Evolutionary conservation across 2,329 filamentous ascomycete genomes (phyloP).

Genomic region (Acarospora socialis): DNA sequence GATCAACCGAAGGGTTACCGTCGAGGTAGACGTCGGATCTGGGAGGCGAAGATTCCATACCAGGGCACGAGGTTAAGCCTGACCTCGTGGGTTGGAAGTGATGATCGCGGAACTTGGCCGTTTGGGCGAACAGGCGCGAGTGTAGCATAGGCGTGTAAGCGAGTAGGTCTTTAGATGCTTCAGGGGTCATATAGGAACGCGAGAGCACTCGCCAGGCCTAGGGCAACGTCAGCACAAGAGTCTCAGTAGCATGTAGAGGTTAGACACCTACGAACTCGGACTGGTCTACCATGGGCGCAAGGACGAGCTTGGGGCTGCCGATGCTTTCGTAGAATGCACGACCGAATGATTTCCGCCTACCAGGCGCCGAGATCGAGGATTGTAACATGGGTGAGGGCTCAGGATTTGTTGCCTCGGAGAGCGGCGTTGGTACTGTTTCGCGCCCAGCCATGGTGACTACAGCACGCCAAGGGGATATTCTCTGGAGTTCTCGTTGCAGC

Average conservation of each 20-base stretch:
- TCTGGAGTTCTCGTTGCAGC: no score
- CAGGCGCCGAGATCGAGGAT: no score
- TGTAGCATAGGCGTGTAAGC: conserved; percentile 96
- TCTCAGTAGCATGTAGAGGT: no score
- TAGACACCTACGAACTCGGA: conserved; percentile 74
- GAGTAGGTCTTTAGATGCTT: conserved; percentile 51
- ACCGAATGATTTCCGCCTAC: conserved; percentile 54
- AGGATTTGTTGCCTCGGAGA: no score
- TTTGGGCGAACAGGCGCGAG: conserved; percentile 72
- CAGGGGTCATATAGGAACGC: conserved; percentile 70
- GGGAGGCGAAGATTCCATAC: conserved; percentile 21
- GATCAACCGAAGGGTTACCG: conserved; percentile 70
- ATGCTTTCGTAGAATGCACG: conserved; percentile 90
- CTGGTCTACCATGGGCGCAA: conserved; percentile 97
- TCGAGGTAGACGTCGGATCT: conserved; percentile 50
- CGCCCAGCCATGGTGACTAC: no score
- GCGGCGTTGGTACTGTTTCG: no score
- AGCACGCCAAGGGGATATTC: no score
- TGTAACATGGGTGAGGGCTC: no score
- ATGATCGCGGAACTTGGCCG: conserved; percentile 57
- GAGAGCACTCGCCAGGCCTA: conserved; percentile 94
- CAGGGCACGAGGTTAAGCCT: conserved; percentile 23
- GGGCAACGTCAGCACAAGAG: conserved; percentile 10
- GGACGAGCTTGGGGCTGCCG: conserved; percentile 74
- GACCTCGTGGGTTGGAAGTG: conserved; percentile 60